Conservation (phyloP, 2,329 filamentous ascomycete genomes). For the Aspergillus sp. region DNA sequence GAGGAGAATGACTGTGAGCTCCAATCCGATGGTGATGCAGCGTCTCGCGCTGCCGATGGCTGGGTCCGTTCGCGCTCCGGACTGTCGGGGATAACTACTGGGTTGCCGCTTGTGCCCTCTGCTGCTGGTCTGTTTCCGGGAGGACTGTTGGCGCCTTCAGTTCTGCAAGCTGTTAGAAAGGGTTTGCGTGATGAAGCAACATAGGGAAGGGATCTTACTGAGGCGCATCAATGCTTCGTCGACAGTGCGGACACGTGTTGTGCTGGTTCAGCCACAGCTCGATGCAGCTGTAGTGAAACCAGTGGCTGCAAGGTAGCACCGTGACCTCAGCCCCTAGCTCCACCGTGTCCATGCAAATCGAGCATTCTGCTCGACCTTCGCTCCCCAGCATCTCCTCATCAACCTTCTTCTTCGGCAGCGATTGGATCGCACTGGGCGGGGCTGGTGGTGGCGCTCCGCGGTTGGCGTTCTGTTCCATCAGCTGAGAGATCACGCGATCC, state of each 20-base stretch:
- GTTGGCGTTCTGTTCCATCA: conserved; percentile 78
- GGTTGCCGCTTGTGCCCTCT: conserved; percentile 21
- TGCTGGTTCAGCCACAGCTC: conserved; percentile 83
- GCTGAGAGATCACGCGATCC: conserved; percentile 80
- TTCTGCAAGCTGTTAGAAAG: neutral
- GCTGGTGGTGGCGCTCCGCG: conserved; percentile 83
- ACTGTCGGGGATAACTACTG: conserved; percentile 21
- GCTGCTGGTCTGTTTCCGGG: conserved; percentile 6
- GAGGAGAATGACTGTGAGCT: conserved; percentile 1
- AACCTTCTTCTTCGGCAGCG: conserved; percentile 70
- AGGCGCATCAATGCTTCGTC: conserved; percentile 38
- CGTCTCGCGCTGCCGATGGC: neutral
- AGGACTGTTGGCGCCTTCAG: neutral
- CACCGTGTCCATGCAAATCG: conserved; percentile 91
- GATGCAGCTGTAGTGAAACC: conserved; percentile 87
- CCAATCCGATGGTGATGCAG: neutral
- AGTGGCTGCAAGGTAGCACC: conserved; percentile 83
- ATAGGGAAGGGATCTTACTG: conserved; percentile 24
- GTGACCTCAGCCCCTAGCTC: conserved; percentile 72
- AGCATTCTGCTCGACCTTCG: conserved; percentile 76
- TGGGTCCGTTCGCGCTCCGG: conserved; percentile 12
- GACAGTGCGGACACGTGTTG: conserved; percentile 77
- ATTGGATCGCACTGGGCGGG: conserved; percentile 70
- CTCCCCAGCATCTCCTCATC: conserved; percentile 68
- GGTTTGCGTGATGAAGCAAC: conserved; percentile 13